phyloP scores from a whole-genome alignment of 306 rosid genomes.

The Alnus glutinosa region DNA sequence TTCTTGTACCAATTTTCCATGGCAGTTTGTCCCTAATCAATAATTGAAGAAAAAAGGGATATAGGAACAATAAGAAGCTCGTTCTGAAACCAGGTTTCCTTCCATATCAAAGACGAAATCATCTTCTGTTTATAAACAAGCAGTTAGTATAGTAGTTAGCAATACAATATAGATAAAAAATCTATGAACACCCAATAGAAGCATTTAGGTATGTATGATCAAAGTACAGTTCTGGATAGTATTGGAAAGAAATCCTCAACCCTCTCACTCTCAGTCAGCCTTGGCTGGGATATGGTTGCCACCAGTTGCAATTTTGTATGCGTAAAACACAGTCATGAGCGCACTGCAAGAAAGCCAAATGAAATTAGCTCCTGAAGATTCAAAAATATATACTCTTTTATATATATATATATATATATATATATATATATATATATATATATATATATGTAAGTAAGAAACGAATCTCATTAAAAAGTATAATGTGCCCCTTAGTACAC shows the following conservation, averaged over 20 bases:
- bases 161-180: constrained; percentile 6
- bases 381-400: background rate
- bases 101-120: background rate
- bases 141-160: constrained; percentile 1
- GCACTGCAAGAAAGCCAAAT: constrained; percentile 50
- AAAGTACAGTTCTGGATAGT: constrained; percentile 3
- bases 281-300: constrained; percentile 82
- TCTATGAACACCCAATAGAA: background rate
- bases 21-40: background rate
- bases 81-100: background rate
- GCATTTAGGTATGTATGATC: constrained; percentile 1
- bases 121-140: constrained; percentile 11
- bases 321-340: constrained; percentile 73
- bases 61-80: background rate
- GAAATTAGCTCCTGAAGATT: constrained; percentile 16
- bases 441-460: too few relatives aligned
- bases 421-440: too few relatives aligned
- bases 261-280: constrained; percentile 42
- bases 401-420: too few relatives aligned
- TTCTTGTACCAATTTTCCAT: too few relatives aligned
- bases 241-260: background rate
- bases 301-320: constrained; percentile 77
- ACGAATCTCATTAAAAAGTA: too few relatives aligned
- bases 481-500: too few relatives aligned
- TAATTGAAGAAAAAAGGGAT: background rate